Conservation (phyloP, 331 rosid species). For the Acacia pycnantha region DNA sequence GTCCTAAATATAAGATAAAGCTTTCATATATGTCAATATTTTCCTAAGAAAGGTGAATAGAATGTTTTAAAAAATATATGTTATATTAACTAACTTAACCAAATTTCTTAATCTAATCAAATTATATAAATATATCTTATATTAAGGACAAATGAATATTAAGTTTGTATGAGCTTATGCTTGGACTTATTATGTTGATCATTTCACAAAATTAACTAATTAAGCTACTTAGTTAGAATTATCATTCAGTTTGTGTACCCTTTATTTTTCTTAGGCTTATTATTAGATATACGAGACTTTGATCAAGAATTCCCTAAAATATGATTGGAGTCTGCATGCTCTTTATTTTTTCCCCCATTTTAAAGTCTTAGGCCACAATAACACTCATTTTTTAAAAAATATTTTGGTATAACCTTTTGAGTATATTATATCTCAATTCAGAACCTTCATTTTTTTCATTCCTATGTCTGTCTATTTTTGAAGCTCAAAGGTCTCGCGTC, state of each 20-base stretch:
- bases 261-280: not conserved
- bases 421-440: not conserved
- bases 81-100: too few species aligned
- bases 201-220: not conserved
- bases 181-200: not conserved
- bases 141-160: not conserved
- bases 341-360: not conserved
- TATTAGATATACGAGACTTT: not conserved
- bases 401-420: not conserved
- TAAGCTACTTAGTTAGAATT: not conserved
- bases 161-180: not conserved
- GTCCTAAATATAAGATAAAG: too few species aligned
- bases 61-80: too few species aligned
- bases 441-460: not conserved
- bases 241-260: not conserved
- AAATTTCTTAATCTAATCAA: too few species aligned
- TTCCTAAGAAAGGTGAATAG: too few species aligned
- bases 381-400: not conserved
- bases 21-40: too few species aligned
- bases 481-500: not conserved
- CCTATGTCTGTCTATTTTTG: not conserved
- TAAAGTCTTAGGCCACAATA: not conserved
- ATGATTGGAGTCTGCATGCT: not conserved
- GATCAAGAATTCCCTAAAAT: not conserved
- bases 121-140: too few species aligned